phyloP scores from a whole-genome alignment of 306 rosid genomes.

The Datisca glomerata region DNA sequence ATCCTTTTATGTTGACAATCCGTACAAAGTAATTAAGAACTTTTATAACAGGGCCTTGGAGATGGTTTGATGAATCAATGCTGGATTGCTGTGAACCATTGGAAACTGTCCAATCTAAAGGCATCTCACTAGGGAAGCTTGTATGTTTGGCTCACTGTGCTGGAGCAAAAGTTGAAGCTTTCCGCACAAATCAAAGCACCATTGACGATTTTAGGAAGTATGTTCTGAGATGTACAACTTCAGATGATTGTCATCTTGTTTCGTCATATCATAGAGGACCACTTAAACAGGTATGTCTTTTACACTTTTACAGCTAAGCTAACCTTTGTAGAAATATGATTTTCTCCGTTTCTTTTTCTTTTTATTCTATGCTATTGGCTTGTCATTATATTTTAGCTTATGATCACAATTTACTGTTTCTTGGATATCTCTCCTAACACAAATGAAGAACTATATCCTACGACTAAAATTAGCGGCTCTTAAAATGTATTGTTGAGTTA shows the following conservation, averaged over 20 bases:
- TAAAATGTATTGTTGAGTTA: too few species aligned
- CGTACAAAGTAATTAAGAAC: too few species aligned
- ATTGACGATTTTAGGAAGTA: conserved; percentile 56
- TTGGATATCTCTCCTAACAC: too few species aligned
- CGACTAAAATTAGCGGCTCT: too few species aligned
- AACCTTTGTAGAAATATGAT: too few species aligned
- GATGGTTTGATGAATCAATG: conserved; percentile 99
- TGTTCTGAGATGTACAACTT: conserved; percentile 46
- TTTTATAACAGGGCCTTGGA: conserved; percentile 65
- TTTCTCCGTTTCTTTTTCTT: too few species aligned
- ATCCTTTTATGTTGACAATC: too few species aligned
- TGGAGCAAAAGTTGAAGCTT: conserved; percentile 94
- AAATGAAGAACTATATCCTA: too few species aligned
- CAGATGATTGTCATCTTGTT: conserved; percentile 71
- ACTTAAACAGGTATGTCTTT: conserved; percentile 64
- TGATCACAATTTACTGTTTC: too few species aligned
- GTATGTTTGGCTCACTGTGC: conserved; percentile 88
- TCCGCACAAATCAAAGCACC: conserved; percentile 44
- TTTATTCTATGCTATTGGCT: too few species aligned
- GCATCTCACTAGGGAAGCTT: conserved; percentile 85
- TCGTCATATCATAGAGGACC: conserved; percentile 71
- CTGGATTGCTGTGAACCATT: conserved; percentile 88
- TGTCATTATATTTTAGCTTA: too few species aligned
- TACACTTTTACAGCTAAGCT: too few species aligned
- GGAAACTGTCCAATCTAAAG: conserved; percentile 62